These are phyloP conservation scores for Rhexocercosporidium sp. DNA, from an alignment of 2,329 filamentous ascomycete species.

Conservation along the genomic window DNA sequence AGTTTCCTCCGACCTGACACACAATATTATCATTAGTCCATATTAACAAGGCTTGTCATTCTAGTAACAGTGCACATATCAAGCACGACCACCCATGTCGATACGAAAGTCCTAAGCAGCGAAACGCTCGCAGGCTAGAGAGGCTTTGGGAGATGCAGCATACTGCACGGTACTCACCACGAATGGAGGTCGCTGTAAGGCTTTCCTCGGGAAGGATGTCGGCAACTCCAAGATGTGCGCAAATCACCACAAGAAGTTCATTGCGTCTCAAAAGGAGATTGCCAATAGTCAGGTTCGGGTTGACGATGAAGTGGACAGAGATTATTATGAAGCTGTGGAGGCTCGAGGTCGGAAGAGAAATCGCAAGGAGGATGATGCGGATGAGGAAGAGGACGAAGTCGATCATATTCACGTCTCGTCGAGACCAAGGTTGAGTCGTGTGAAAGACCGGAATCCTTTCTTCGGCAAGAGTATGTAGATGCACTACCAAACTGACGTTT, in stretches of 20 bases:
- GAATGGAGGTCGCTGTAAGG: neutral
- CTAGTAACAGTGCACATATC: constrained; percentile 2
- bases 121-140: neutral
- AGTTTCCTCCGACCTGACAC: neutral
- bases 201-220: neutral
- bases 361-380: neutral
- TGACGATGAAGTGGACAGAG: neutral
- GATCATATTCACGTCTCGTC: neutral
- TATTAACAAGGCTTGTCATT: neutral
- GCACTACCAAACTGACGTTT: neutral
- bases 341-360: neutral
- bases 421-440: neutral
- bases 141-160: neutral
- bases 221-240: neutral
- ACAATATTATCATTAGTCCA: neutral
- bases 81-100: neutral
- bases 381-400: neutral
- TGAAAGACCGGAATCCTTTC: neutral
- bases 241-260: neutral
- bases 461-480: neutral
- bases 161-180: neutral
- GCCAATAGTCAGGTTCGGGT: no score
- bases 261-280: neutral
- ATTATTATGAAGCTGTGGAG: neutral
- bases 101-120: neutral